phyloP scores from a whole-genome alignment of 176 grass and related monocot genomes.

The Cymbopogon citratus region DNA sequence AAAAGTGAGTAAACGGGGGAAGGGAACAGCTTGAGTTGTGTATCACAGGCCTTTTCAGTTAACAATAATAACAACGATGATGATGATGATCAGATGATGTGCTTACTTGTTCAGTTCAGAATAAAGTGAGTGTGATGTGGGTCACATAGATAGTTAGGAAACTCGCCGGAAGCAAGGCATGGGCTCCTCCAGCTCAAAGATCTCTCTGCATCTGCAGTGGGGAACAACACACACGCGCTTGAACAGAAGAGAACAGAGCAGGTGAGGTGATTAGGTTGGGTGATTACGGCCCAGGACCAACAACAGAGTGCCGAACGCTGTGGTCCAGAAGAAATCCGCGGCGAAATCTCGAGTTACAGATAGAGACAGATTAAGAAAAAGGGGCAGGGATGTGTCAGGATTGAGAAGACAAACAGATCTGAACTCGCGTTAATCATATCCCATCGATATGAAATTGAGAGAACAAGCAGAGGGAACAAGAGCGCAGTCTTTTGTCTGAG shows the following conservation, averaged over 20 bases:
- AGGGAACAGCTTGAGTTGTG: neutral
- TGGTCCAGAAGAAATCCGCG: constrained; percentile 46
- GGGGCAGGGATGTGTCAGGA: constrained; percentile 16
- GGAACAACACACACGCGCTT: neutral
- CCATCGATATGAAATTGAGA: neutral
- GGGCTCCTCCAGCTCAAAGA: neutral
- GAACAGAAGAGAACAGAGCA: neutral
- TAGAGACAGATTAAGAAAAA: constrained; percentile 24
- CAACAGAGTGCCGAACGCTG: neutral
- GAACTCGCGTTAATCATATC: neutral
- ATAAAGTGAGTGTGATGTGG: neutral
- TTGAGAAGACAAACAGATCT: constrained; percentile 51
- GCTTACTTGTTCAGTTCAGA: neutral
- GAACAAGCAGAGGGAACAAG: neutral
- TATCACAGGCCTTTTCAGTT: neutral
- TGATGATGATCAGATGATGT: neutral
- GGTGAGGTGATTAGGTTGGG: constrained; percentile 6
- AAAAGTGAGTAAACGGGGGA: neutral
- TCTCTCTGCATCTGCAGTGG: neutral
- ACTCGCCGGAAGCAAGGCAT: neutral
- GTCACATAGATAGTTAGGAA: neutral
- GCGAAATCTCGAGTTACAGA: constrained; percentile 29
- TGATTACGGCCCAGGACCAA: neutral
- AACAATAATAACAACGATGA: neutral
- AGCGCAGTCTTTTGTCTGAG: neutral